A percentile compares a stretch with the other conserved stretches of the same genome.
phyloP scores from a whole-genome alignment of 2,329 filamentous ascomycete genomes.

The Sphaerulina vaccinii region DNA sequence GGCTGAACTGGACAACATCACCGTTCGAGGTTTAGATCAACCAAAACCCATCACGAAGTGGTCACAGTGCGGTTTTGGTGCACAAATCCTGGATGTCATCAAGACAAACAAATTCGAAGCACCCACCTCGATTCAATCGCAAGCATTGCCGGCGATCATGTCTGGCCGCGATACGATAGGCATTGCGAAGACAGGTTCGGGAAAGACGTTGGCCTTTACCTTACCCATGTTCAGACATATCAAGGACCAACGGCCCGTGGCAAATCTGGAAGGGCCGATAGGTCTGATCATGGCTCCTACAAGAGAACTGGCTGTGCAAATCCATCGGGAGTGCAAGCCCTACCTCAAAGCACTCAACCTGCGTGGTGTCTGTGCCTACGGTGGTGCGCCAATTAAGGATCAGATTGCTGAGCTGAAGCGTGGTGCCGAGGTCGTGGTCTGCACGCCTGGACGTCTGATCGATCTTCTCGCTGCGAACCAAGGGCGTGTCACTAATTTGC shows the following conservation, averaged over 20 bases:
- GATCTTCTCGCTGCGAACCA: constrained; percentile 91
- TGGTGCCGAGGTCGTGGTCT: constrained; percentile 91
- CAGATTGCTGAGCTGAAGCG: constrained; percentile 96
- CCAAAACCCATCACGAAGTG: constrained; percentile 95
- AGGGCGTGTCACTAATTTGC: constrained; percentile 88
- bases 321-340: constrained; percentile 90
- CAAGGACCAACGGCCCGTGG: constrained; percentile 82
- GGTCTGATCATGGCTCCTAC: constrained; percentile 91
- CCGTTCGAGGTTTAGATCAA: constrained; percentile 81
- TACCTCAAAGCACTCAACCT: constrained; percentile 85
- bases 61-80: constrained; percentile 89
- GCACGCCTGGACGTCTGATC: constrained; percentile 92
- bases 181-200: constrained; percentile 95
- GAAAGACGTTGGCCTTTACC: constrained; percentile 93
- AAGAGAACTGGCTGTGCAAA: constrained; percentile 88
- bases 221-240: constrained; percentile 98
- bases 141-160: constrained; percentile 93
- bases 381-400: constrained; percentile 92
- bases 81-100: constrained; percentile 83
- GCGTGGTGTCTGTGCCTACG: constrained; percentile 87
- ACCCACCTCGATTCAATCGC: constrained; percentile 91
- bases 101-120: constrained; percentile 77
- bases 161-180: constrained; percentile 93
- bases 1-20: constrained; percentile 90
- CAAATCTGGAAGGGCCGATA: constrained; percentile 82